Evolutionary conservation across 495 filamentous ascomycete genomes (phyloP), one percentile per base, ranked within the genome.

Genomic region (Margaritispora aquatica): DNA sequence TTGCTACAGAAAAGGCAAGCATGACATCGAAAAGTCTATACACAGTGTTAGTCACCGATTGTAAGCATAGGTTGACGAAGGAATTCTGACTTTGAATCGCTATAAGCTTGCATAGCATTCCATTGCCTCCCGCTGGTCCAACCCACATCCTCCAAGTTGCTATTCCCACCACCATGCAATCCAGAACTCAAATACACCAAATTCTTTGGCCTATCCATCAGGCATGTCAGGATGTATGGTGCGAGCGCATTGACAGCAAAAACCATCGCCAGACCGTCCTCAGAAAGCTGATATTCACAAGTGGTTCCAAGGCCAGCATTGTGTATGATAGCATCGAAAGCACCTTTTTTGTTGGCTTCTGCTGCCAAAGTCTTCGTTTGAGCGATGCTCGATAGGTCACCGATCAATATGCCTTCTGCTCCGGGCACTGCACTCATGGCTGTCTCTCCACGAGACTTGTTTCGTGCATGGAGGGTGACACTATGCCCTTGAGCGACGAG

Each of bases 221-320:
- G 68, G 54, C 73, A 80, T 0, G 80, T 79, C 15, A 85, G 65
- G 31, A 84, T 74, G 57, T 83, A 86, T 15, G 81, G 81, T 26
- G 81, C 80, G 0, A 86, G 63, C 0, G 73, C 79, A 62, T 85
- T 85, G 34, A 83, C 76, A 1, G 80, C 74, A 54, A 85, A 84
- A 0, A 79, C 70, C 0, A 72, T 73, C 0, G 80, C 77, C 26
- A 83, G 70, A 0, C 77, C 76, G 47, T 83, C 76, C 9, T 51
- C 44, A 13, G 62, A 57, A 7, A 46, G 44, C 26, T 41, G 46
- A 15, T 72, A 69, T 22, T 73, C 71, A 17, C 53, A 63, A 23
- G 54, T 59, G 20, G 68, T 72, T 1, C 75, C 74, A 5, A 78
- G 71, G 29, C 77, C 80, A n/a, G 82, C 81, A 59, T 84, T 84